Percentiles rank a stretch among this genome's conserved stretches.
These are phyloP conservation scores for Lentinula detonsa DNA, from an alignment of 768 basidiomycete genomes.

Conservation along the genomic window DNA sequence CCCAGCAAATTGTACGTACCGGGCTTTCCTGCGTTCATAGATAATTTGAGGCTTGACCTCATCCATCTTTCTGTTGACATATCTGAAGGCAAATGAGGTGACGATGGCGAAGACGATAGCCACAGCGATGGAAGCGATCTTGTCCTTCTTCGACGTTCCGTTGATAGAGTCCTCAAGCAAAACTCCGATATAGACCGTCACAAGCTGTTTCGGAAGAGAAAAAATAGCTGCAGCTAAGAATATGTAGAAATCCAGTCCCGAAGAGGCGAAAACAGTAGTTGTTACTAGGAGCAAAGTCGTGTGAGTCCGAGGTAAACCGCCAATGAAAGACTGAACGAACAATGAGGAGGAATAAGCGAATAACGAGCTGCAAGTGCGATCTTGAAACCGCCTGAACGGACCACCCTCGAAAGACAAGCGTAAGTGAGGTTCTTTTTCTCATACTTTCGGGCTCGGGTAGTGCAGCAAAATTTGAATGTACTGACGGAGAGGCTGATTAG, in stretches of 20 bases:
- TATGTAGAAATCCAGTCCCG: constrained; percentile 31
- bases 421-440: constrained; percentile 26
- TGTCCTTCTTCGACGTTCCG: constrained; percentile 14
- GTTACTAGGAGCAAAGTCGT: constrained; percentile 17
- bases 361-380: constrained; percentile 24
- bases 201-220: constrained; percentile 38
- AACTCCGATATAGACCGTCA: constrained; percentile 38
- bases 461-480: constrained; percentile 32
- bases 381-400: constrained; percentile 37
- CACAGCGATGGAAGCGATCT: constrained; percentile 30
- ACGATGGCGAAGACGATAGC: constrained; percentile 26
- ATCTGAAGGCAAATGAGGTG: constrained; percentile 31
- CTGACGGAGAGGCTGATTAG: constrained; percentile 4
- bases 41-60: constrained; percentile 12
- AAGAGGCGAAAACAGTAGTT: constrained; percentile 33
- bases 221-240: constrained; percentile 33
- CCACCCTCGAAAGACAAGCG: constrained; percentile 31
- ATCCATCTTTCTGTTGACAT: constrained; percentile 31
- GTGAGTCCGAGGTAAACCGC: not conserved
- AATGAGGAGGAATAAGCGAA: constrained; percentile 30
- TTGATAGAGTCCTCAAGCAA: constrained; percentile 5
- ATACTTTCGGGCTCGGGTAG: constrained; percentile 26
- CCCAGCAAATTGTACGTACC: not conserved
- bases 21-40: constrained; percentile 15
- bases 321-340: constrained; percentile 10